Evolutionary conservation across 2,329 filamentous ascomycete species (phyloP).

Genomic region (Fusarium guadeloupense): DNA sequence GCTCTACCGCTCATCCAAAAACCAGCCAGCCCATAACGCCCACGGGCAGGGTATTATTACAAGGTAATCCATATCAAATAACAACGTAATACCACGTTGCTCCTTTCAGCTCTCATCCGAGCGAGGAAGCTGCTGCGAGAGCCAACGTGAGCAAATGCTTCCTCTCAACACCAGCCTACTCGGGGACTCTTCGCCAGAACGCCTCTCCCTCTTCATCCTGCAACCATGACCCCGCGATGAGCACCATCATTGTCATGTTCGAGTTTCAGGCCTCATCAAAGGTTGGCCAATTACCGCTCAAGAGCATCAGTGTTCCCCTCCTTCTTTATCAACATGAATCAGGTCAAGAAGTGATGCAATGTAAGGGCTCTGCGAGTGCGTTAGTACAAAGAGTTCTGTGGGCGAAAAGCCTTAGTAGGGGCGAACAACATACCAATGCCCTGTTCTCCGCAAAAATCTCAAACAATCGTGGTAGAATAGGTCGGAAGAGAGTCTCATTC

Average conservation of each 20-base stretch:
- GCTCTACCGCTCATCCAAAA: slow-evolving; percentile 23
- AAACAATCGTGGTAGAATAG: slow-evolving; percentile 70
- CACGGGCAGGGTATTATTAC: slow-evolving; percentile 43
- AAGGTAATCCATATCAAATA: slow-evolving; percentile 30
- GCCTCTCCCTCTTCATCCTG: slow-evolving; percentile 21
- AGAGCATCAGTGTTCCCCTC: slow-evolving; percentile 34
- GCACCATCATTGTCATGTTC: slow-evolving; percentile 5
- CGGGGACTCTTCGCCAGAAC: slow-evolving; percentile 6
- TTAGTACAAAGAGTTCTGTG: slow-evolving; percentile 20
- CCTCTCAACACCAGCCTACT: slow-evolving; percentile 4
- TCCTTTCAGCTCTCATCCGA: slow-evolving; percentile 27
- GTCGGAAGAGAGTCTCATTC: slow-evolving; percentile 74
- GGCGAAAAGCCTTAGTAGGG: neutral
- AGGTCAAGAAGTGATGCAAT: slow-evolving; percentile 54
- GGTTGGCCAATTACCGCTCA: neutral
- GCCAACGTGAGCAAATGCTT: slow-evolving; percentile 2
- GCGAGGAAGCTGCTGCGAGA: slow-evolving; percentile 12
- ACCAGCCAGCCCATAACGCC: slow-evolving; percentile 33
- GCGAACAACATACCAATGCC: slow-evolving; percentile 59
- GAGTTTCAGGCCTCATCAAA: neutral
- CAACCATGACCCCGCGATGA: slow-evolving; percentile 11
- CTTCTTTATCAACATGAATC: slow-evolving; percentile 46
- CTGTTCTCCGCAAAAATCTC: slow-evolving; percentile 76
- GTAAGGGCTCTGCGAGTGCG: slow-evolving; percentile 49
- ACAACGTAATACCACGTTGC: slow-evolving; percentile 17